Conservation (phyloP, 2,329 filamentous ascomycete genomes). For the Clarireedia hainanense region DNA sequence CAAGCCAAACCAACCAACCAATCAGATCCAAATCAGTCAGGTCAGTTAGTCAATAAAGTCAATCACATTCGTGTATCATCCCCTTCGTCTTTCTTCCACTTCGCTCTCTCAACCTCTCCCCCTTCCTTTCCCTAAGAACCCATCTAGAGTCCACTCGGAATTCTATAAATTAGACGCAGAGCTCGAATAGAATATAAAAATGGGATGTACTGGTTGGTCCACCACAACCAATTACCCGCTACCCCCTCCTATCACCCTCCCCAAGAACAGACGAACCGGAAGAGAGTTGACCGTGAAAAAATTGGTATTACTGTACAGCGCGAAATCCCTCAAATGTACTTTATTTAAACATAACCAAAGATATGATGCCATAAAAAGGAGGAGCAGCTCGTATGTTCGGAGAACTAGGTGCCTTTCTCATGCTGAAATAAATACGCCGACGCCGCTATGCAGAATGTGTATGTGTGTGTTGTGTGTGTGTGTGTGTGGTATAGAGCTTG, state of each 20-base stretch:
- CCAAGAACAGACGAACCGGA: neutral
- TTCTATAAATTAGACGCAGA: constrained; percentile 1
- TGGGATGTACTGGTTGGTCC: too few relatives aligned
- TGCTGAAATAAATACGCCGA: constrained; percentile 8
- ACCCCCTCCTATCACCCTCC: neutral
- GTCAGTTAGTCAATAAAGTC: constrained; percentile 9
- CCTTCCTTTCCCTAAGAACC: neutral
- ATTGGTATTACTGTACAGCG: constrained; percentile 8
- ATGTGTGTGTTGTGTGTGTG: neutral
- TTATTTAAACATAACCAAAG: neutral
- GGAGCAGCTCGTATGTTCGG: neutral
- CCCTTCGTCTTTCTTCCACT: neutral
- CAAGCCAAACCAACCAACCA: neutral
- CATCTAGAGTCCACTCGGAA: neutral
- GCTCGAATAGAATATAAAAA: neutral
- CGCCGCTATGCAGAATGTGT: constrained; percentile 10
- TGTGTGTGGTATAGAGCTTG: neutral
- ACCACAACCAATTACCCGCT: too few relatives aligned
- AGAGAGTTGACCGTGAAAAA: neutral
- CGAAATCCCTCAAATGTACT: constrained; percentile 1
- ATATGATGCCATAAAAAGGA: neutral
- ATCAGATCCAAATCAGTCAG: constrained; percentile 5
- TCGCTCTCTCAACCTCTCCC: neutral
- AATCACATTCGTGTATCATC: constrained; percentile 8
- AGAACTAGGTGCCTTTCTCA: neutral